A percentile compares a stretch with the other conserved stretches of the same genome.
Evolutionary conservation across 371 early-diverging fungal genomes (phyloP).

Genomic region (Rhizopus delemar): DNA sequence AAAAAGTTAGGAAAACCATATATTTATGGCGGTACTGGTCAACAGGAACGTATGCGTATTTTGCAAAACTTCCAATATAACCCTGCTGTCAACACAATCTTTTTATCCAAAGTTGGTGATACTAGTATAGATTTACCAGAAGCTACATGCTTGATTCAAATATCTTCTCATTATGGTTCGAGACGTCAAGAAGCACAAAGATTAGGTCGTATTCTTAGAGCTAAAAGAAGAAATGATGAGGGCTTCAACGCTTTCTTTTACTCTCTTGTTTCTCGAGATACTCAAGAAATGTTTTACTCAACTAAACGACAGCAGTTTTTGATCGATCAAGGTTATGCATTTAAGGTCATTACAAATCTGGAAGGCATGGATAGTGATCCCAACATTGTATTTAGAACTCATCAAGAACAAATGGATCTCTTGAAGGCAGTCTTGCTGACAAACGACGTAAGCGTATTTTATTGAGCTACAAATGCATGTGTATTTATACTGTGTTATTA

Average conservation of each 20-base stretch:
- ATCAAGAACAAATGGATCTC: conserved; percentile 84
- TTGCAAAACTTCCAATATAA: conserved; percentile 96
- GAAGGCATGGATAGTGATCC: conserved; percentile 78
- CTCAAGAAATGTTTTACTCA: conserved; percentile 99
- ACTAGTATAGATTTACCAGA: conserved; percentile 99
- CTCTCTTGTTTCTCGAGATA: conserved; percentile 96
- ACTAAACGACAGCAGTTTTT: conserved; percentile 98
- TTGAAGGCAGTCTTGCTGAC: conserved; percentile 87
- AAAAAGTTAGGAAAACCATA: conserved; percentile 88
- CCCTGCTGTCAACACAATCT: conserved; percentile 93
- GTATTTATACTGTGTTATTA: conserved; percentile 7
- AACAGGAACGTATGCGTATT: conserved; percentile 95
- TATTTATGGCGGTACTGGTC: conserved; percentile 97
- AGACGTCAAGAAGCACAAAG: conserved; percentile 99
- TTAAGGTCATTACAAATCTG: conserved; percentile 90
- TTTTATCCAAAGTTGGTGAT: conserved; percentile 99
- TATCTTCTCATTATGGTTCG: conserved; percentile 98
- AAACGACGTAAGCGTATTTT: conserved; percentile 55
- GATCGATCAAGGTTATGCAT: conserved; percentile 99
- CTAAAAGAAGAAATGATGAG: conserved; percentile 96
- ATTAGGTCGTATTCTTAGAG: conserved; percentile 94
- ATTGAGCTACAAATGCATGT: conserved; percentile 22
- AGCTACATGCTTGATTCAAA: conserved; percentile 99
- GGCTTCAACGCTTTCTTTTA: conserved; percentile 98
- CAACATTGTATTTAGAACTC: conserved; percentile 74